Base-by-base conservation (phyloP, 2,329 filamentous ascomycete genomes). In the Seiridium cupressi region DNA sequence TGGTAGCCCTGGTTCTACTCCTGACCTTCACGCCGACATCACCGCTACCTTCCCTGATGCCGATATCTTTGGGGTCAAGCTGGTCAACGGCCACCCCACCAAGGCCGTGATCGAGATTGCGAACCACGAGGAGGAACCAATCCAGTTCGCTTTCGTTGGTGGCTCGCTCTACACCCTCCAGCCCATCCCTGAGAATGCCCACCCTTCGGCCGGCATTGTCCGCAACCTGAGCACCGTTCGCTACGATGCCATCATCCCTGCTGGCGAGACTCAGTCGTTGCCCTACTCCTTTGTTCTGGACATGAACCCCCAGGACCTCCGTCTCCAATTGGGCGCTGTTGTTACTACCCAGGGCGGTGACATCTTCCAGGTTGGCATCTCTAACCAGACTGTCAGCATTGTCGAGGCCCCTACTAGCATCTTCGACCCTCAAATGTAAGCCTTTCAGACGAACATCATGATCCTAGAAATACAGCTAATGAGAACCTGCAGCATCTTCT, bases 391-490 rank as follows among this genome's bases (percentile, higher is more conserved):
- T 55, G 92, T 96, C 65, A 88, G 85, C 74, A 85, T 99, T 64
- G 93, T 98, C 55, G 94, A 98, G 78, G 88, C 93, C 2, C 92
- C 94, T 59, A 92, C 90, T 64, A 96, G 89, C 84, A 87, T 97
- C 77, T 90, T 97, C 65, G 94, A 98, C 74, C 94, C 93, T 63
- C 93, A 97, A 78, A 93, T 97, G 94, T 98, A 83, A 77, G 89
- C 35, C 32, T 36, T 49, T 49, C 26, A 4, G 4, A 18, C 38
- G 7, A 8, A 13, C 10, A 4, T 13, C 11, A 9, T 2, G 5
- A 5, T 31, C 13, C 5, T 13, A 1, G 5, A 1, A 9, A 5
- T n/a, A 34, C 32, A n/a, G 35, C 11, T 18, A 51, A 51, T 18
- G 18, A 7, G 10, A 13, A 34, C 10, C 11, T 13, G 11, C 59